Percentiles rank a stretch among this genome's conserved stretches.
Conservation (phyloP, 192 early-diverging fungal species). For the Obelidium mucronatum region DNA sequence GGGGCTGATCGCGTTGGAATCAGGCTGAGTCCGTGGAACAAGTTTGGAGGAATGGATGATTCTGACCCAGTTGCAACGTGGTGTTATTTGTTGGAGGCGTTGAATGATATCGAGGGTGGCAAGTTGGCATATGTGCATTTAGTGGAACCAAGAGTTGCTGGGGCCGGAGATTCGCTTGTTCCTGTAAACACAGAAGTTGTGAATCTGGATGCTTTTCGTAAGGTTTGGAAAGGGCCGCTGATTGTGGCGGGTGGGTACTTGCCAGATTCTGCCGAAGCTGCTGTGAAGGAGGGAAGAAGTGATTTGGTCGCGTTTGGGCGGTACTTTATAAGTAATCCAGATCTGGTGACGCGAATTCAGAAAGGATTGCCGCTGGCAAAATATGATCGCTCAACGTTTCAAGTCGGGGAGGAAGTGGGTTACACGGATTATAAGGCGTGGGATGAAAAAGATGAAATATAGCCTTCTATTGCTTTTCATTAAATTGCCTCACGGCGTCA, state of each 20-base stretch:
- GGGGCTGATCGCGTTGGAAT: conserved; percentile 47
- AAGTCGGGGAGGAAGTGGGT: conserved; percentile 42
- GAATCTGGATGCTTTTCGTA: conserved; percentile 1
- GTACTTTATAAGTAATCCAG: conserved; percentile 59
- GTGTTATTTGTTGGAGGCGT: conserved; percentile 35
- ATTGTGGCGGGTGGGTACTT: conserved; percentile 50
- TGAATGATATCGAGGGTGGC: conserved; percentile 34
- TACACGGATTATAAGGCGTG: conserved; percentile 51
- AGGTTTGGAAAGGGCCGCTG: conserved; percentile 27
- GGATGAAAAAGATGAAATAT: conserved; percentile 26
- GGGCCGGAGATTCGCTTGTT: conserved; percentile 24
- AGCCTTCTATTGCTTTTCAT: neutral
- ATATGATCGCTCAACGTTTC: conserved; percentile 38
- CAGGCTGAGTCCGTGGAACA: conserved; percentile 44
- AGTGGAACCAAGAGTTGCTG: conserved; percentile 40
- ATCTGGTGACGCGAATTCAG: conserved; percentile 45
- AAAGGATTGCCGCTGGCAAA: conserved; percentile 38
- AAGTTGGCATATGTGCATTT: conserved; percentile 49
- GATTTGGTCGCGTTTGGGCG: conserved; percentile 53
- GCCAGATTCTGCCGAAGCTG: conserved; percentile 35
- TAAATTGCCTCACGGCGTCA: conserved; percentile 21
- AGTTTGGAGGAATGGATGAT: conserved; percentile 15
- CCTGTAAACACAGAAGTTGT: conserved; percentile 34
- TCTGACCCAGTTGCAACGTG: conserved; percentile 23
- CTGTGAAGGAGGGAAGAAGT: conserved; percentile 29